A percentile compares a stretch with the other conserved stretches of the same genome.
Conservation (phyloP, 2,329 filamentous ascomycete genomes). For the Sporothrix brunneoviolacea region DNA sequence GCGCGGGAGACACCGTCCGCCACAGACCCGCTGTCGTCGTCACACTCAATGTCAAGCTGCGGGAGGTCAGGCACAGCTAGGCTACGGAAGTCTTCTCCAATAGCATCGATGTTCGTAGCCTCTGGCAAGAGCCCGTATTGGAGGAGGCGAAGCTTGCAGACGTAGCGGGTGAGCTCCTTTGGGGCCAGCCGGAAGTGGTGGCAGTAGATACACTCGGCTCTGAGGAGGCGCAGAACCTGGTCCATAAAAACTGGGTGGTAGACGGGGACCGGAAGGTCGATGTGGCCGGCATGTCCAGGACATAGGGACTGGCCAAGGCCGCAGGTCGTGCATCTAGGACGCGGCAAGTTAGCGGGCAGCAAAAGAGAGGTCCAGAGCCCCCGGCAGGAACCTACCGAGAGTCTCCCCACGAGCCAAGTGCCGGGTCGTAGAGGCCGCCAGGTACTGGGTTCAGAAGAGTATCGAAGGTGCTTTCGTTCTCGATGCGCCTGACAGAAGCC, state of each 20-base stretch:
- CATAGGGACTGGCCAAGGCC: slow-evolving; percentile 75
- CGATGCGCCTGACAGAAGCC: slow-evolving; percentile 89
- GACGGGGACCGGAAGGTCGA: slow-evolving; percentile 85
- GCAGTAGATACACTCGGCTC: slow-evolving; percentile 87
- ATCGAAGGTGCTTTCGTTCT: slow-evolving; percentile 92
- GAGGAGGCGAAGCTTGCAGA: slow-evolving; percentile 78
- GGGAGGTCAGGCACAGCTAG: slow-evolving; percentile 33
- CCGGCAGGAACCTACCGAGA: slow-evolving; percentile 58
- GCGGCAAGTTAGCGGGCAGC: not conserved
- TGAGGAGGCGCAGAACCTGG: slow-evolving; percentile 76
- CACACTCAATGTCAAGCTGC: slow-evolving; percentile 50
- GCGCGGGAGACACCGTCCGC: slow-evolving; percentile 48
- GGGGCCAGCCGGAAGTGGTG: slow-evolving; percentile 75
- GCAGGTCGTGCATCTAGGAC: slow-evolving; percentile 83
- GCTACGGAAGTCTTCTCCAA: slow-evolving; percentile 40
- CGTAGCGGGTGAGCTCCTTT: slow-evolving; percentile 68
- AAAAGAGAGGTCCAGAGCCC: too few relatives aligned
- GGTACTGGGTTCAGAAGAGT: slow-evolving; percentile 81
- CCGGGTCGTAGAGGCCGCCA: slow-evolving; percentile 86
- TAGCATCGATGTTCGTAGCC: slow-evolving; percentile 50
- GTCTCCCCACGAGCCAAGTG: slow-evolving; percentile 84
- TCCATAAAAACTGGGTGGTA: slow-evolving; percentile 98
- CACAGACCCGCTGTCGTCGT: slow-evolving; percentile 52
- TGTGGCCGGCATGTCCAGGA: slow-evolving; percentile 89
- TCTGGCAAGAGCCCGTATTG: slow-evolving; percentile 76